Evolutionary conservation across 176 grass and related monocot genomes (phyloP).

Genomic region (Poa pratensis): DNA sequence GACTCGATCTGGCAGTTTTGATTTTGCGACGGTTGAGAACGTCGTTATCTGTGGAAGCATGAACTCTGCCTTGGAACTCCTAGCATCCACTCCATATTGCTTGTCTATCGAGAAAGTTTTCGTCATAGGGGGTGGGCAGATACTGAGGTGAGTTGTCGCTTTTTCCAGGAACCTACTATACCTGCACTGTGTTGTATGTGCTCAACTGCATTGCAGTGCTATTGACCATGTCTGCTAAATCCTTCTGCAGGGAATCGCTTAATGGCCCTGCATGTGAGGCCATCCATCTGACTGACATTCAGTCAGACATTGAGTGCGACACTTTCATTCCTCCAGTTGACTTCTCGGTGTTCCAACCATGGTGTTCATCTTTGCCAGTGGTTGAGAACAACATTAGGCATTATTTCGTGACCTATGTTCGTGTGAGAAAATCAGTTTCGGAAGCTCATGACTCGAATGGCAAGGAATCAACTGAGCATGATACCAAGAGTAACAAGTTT

Average conservation of each 20-base stretch:
- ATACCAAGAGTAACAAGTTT: conserved; percentile 60
- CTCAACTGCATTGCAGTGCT: background rate
- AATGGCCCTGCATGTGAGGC: conserved; percentile 80
- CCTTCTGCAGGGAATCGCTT: conserved; percentile 59
- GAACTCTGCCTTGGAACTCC: conserved; percentile 69
- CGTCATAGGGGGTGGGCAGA: conserved; percentile 77
- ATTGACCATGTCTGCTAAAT: conserved; percentile 18
- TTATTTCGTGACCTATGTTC: conserved; percentile 75
- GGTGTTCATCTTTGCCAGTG: conserved; percentile 84
- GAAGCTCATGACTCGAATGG: conserved; percentile 44
- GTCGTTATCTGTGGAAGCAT: conserved; percentile 81
- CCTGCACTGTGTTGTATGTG: background rate
- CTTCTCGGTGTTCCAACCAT: conserved; percentile 64
- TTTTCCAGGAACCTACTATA: conserved; percentile 10
- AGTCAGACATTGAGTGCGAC: conserved; percentile 71
- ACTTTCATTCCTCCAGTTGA: conserved; percentile 77
- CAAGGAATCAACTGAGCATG: conserved; percentile 39
- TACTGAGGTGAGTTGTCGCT: conserved; percentile 62
- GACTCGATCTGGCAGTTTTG: conserved; percentile 82
- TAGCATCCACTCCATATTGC: conserved; percentile 72
- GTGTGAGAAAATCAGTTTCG: conserved; percentile 48
- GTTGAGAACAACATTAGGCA: conserved; percentile 74
- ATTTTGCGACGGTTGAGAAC: conserved; percentile 73
- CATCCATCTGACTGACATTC: conserved; percentile 82
- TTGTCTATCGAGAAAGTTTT: conserved; percentile 84